phyloP scores from a whole-genome alignment of 257 asterid genomes.

The Salvia splendens region DNA sequence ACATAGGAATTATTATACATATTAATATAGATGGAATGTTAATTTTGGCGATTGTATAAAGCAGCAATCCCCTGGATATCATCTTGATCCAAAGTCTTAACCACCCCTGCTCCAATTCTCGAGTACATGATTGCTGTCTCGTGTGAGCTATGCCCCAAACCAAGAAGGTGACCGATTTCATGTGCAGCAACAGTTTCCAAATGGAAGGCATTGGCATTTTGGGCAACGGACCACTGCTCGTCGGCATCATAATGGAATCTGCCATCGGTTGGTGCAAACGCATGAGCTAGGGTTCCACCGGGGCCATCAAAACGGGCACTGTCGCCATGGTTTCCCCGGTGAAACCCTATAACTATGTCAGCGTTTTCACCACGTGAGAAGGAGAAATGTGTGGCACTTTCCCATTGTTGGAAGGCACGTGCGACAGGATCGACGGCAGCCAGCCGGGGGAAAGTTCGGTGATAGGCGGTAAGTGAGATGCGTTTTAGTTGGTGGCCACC shows the following conservation, averaged over 20 bases:
- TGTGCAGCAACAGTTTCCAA: conserved; percentile 23
- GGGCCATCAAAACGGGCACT: not conserved
- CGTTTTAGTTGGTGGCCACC: conserved; percentile 38
- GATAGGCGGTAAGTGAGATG: conserved; percentile 28
- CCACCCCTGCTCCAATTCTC: not conserved
- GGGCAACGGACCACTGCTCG: conserved; percentile 32
- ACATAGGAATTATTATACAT: too few species aligned
- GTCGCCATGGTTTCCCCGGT: conserved; percentile 32
- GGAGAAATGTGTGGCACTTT: conserved; percentile 21
- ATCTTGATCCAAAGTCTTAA: not conserved
- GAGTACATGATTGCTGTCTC: conserved; percentile 11
- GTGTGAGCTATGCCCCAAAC: conserved; percentile 10
- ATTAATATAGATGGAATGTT: too few species aligned
- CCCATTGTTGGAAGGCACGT: conserved; percentile 40
- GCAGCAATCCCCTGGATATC: conserved; percentile 21
- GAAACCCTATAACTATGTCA: conserved; percentile 36
- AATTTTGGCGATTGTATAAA: conserved; percentile 16
- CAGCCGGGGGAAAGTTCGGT: not conserved
- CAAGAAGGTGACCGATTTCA: conserved; percentile 31
- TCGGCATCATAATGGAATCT: conserved; percentile 38
- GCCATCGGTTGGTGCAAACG: conserved; percentile 36
- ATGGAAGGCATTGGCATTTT: not conserved
- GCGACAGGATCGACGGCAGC: conserved; percentile 16
- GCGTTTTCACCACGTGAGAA: conserved; percentile 18
- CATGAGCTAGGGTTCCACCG: conserved; percentile 41